phyloP scores from a whole-genome alignment of 331 rosid genomes.

The Rhamnella rubrinervis region DNA sequence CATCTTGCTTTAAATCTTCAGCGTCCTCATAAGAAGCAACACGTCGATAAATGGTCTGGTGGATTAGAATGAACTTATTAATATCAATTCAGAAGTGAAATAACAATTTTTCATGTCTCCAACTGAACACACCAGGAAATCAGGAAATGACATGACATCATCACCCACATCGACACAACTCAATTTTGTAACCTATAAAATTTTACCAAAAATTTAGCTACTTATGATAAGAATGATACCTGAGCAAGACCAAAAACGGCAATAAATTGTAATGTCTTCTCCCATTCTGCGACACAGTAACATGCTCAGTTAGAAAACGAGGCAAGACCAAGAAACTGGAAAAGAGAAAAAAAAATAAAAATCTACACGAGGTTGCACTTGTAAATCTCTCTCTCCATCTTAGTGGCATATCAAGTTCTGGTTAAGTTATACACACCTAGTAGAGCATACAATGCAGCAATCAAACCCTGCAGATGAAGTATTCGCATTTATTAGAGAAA shows the following conservation, averaged over 20 bases:
- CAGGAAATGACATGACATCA: conserved; percentile 16
- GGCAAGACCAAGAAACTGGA: neutral
- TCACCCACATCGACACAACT: no score
- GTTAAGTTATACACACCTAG: conserved; percentile 45
- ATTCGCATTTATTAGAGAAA: conserved; percentile 27
- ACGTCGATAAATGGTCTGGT: conserved; percentile 68
- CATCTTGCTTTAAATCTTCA: conserved; percentile 65
- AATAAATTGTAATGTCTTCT: conserved; percentile 76
- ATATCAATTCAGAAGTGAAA: neutral
- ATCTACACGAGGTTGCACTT: neutral
- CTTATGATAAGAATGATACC: conserved; percentile 41
- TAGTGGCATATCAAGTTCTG: no score
- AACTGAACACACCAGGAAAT: neutral
- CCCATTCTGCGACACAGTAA: conserved; percentile 75
- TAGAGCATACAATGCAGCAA: conserved; percentile 57
- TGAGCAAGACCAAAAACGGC: conserved; percentile 66
- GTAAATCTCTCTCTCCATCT: neutral
- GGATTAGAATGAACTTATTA: neutral
- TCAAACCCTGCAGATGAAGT: conserved; percentile 62
- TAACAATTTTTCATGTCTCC: neutral
- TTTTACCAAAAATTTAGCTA: no score
- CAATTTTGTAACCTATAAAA: no score
- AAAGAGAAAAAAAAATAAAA: neutral
- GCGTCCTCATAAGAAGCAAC: conserved; percentile 59
- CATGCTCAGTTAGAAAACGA: conserved; percentile 28